Evolutionary conservation across 176 grass and related monocot species (phyloP), one percentile per base, ranked within the genome.

Genomic region (Luzula sylvatica): DNA sequence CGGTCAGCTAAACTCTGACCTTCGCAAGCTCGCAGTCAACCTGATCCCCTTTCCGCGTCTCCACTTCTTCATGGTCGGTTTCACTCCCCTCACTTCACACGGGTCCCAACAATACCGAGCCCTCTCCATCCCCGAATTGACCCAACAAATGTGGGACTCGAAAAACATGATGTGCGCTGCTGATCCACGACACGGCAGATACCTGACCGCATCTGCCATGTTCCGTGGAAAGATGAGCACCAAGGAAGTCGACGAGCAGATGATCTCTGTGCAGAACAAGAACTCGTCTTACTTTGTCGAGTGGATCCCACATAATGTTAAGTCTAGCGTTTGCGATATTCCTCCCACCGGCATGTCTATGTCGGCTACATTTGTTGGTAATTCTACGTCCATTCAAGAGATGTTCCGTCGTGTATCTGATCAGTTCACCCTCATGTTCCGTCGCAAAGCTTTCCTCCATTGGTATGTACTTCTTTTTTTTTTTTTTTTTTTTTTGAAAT

Each of bases 121-220:
- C 49, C 83, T 87, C 26, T 82, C 78, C 0, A 79, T 87, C 38
- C 72, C 83, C 0, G 83, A 87, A 63, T 67, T 87, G 32, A 82
- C 83, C 60, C 83, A 87, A 63, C 74, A 87, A 12, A 87, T 87
- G 83, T 87, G 83, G 83, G 83, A 82, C 26, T 23, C 74, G 1
- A 87, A 87, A 74, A 87, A 87, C 78, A 87, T 87, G 83, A 87
- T 87, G 83, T 87, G 83, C 1, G 83, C 83, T 9, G 78, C 83
- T 0, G 83, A 87, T 20, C 78, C 83, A 0, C 78, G 78, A 3
- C 83, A 87, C 0, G 78, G 83, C 8, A 73, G 83, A 8, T 87
- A 87, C 74, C 78, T 87, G 23, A 87, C 83, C 0, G 83, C 74
- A 0, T 87, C 83, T 0, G 78, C 78, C 24, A 82, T 87, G 83